Evolutionary conservation across 164 flowering plant genomes (phyloP), one percentile per base, ranked within the genome.

Genomic region (Magnolia changhungtana): DNA sequence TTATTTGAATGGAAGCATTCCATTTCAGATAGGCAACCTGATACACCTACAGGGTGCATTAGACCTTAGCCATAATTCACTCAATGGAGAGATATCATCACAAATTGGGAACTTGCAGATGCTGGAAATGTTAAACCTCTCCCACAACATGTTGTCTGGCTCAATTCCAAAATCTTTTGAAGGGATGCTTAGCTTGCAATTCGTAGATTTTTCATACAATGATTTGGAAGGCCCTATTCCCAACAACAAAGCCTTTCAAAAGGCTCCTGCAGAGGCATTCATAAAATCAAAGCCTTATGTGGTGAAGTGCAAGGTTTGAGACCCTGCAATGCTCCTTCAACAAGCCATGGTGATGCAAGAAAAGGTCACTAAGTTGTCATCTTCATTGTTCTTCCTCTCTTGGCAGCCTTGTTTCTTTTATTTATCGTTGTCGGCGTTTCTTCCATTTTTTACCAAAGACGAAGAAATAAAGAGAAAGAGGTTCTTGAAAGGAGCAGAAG

Each of bases 131-230:
- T 65, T 80, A 5, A 72, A 78, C 50, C 74, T 81, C 66, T 75
- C 78, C 67, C 71, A 69, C 29, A 81, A 81, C 49, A 67, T 69
- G 13, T 69, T 81, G 65, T 63, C 78, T 71, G 81, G 72, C 16
- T 14, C 16, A 50, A 72, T 81, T 24, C 83, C 83, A 24, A 0
- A 51, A 7, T 69, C 75, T 7, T 69, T 81, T 23, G 78, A 75
- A 63, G 73, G 10, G 69, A 31, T 76, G 45, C 4, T 24, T 1
- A 11, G 24, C 20, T 59, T 73, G 29, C 20, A 19, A 37, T 8
- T 1, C 16, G 18, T 75, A 51, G 75, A 78, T 66, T 20, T 79
- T 2, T 79, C 81, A 29, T 63, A 27, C 21, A 76, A 78, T 24
- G 68, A 70, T 52, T 58, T 81, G 20, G 66, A 24, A 63, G 74